Conservation (phyloP, 257 asterid genomes). For the Forsythia suspensa region DNA sequence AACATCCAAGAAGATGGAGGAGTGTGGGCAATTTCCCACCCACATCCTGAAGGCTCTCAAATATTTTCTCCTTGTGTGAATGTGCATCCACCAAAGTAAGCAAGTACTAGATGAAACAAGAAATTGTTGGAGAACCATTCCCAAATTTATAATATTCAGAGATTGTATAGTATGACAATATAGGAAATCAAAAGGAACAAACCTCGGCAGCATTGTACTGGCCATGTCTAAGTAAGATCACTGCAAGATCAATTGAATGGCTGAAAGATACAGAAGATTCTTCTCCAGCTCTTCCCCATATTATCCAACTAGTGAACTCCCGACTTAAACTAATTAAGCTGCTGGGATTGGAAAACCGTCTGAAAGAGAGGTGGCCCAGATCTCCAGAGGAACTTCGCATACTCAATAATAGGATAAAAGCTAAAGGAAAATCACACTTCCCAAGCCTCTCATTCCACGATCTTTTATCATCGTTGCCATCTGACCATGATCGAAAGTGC, state of each 20-base stretch:
- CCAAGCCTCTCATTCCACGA: conserved; percentile 83
- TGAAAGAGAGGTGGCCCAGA: conserved; percentile 39
- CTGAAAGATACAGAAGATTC: conserved; percentile 79
- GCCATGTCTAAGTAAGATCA: conserved; percentile 69
- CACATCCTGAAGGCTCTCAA: conserved; percentile 67
- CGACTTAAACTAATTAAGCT: conserved; percentile 57
- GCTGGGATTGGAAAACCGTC: conserved; percentile 56
- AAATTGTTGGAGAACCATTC: conserved; percentile 33
- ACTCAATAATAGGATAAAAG: conserved; percentile 59
- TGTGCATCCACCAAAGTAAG: conserved; percentile 76
- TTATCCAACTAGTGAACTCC: conserved; percentile 89
- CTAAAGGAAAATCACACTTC: conserved; percentile 72
- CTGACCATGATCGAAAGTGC: conserved; percentile 39
- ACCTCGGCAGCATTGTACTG: conserved; percentile 92
- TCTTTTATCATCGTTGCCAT: conserved; percentile 57
- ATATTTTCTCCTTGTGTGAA: conserved; percentile 73
- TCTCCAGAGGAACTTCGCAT: conserved; percentile 55
- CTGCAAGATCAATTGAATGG: conserved; percentile 77
- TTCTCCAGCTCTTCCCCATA: conserved; percentile 69
- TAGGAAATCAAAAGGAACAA: conserved; percentile 29
- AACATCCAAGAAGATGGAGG: conserved; percentile 93
- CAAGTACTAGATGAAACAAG: conserved; percentile 55
- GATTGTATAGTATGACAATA: neutral
- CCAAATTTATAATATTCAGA: conserved; percentile 18
- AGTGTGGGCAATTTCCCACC: conserved; percentile 58